A percentile compares a stretch with the other conserved stretches of the same genome.
These are phyloP conservation scores for Microdochium paspali DNA, from an alignment of 2,329 filamentous ascomycete genomes.

Conservation along the genomic window DNA sequence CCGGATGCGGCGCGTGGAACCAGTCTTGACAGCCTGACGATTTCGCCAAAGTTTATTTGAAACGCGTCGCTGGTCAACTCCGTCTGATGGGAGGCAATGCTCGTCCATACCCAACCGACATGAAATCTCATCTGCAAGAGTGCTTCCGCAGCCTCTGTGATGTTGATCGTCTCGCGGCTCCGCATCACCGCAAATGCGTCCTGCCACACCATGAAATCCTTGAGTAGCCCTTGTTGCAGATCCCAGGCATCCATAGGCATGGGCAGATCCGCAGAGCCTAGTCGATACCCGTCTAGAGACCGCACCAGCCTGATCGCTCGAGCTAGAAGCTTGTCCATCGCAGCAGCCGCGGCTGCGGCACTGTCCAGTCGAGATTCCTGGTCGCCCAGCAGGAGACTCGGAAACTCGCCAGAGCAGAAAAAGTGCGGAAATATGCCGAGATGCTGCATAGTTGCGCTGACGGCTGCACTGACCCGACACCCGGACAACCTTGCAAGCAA, in stretches of 20 bases:
- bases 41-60: slow-evolving; percentile 4
- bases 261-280: not conserved
- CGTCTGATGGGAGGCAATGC: slow-evolving; percentile 3
- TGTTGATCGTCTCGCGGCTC: slow-evolving; percentile 2
- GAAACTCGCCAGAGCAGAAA: not conserved
- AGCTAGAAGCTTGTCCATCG: not conserved
- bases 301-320: not conserved
- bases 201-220: not conserved
- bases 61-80: slow-evolving; percentile 5
- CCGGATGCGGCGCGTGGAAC: not conserved
- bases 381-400: not conserved
- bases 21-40: slow-evolving; percentile 6
- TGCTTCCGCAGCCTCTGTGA: not conserved
- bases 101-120: slow-evolving; percentile 9
- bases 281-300: not conserved
- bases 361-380: not conserved
- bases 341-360: not conserved
- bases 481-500: slow-evolving; percentile 3
- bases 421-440: slow-evolving; percentile 9
- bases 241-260: not conserved
- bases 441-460: slow-evolving; percentile 5
- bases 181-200: not conserved
- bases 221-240: not conserved
- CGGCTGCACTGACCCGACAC: not conserved
- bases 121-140: slow-evolving; percentile 9